Conservation (phyloP, 169 alveolate species). For the Pseudocohnilembus persalinus region DNA sequence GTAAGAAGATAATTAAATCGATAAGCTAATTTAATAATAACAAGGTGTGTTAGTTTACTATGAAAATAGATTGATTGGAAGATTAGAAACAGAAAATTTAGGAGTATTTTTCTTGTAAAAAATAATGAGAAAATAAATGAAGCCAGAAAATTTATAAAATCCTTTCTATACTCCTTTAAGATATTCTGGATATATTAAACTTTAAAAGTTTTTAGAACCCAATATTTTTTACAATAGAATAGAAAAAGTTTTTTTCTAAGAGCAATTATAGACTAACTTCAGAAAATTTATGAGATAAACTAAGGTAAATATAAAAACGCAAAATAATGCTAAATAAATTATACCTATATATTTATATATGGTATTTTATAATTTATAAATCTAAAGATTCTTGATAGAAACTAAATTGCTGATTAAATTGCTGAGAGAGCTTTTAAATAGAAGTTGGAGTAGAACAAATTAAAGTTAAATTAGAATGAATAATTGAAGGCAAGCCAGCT, state of each 20-base stretch:
- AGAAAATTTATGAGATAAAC: not conserved
- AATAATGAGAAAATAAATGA: not conserved
- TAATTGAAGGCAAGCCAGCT: not conserved
- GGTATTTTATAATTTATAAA: too few species aligned
- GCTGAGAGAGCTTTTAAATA: not conserved
- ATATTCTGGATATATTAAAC: not conserved
- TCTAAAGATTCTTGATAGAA: not conserved
- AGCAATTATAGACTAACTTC: not conserved
- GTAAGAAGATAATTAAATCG: not conserved
- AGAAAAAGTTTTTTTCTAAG: not conserved
- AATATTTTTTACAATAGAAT: not conserved
- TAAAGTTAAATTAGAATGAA: not conserved
- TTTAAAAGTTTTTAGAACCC: not conserved
- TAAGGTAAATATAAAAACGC: too few species aligned
- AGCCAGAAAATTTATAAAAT: not conserved
- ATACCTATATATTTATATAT: too few species aligned
- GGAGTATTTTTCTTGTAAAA: not conserved
- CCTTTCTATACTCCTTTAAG: not conserved
- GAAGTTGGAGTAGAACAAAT: not conserved
- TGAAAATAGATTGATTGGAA: not conserved
- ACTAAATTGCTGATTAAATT: not conserved
- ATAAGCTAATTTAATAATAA: too few species aligned
- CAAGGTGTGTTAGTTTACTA: not conserved
- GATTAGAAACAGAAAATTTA: not conserved
- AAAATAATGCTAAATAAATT: not conserved